A percentile compares a stretch with the other conserved stretches of the same genome.
Evolutionary conservation across 257 asterid species (phyloP).

Genomic region (Solanum virginianum): DNA sequence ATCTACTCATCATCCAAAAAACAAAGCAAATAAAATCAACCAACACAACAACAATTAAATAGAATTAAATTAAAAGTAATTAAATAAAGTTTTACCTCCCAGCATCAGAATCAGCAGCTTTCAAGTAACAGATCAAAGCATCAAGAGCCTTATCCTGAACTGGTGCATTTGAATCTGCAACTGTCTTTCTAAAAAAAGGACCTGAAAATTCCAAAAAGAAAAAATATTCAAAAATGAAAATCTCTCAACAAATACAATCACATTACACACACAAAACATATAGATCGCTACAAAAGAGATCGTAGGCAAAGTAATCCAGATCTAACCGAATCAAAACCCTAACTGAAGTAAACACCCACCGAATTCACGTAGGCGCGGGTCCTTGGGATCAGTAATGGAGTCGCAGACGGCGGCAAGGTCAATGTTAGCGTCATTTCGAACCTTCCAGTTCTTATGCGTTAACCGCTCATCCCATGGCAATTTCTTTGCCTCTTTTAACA

Average conservation of each 20-base stretch:
- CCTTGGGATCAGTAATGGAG: conserved; percentile 92
- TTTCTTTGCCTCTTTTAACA: conserved; percentile 98
- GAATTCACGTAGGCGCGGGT: conserved; percentile 83
- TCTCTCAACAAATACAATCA: conserved; percentile 16
- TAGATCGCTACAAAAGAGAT: conserved; percentile 20
- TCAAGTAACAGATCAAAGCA: conserved; percentile 84
- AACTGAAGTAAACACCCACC: conserved; percentile 31
- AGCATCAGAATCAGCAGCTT: conserved; percentile 92
- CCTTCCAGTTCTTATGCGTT: conserved; percentile 97
- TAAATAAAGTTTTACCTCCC: conserved; percentile 48
- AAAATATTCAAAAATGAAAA: conserved; percentile 14
- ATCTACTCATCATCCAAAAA: conserved; percentile 25
- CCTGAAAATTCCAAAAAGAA: conserved; percentile 25
- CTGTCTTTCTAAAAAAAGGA: conserved; percentile 65
- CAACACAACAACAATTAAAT: background rate
- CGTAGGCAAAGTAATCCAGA: conserved; percentile 30
- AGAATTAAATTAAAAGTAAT: background rate
- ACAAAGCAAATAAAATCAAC: background rate
- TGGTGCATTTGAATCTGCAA: conserved; percentile 92
- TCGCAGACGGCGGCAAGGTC: conserved; percentile 92
- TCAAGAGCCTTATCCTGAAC: conserved; percentile 99
- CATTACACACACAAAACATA: conserved; percentile 14
- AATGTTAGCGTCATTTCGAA: conserved; percentile 90
- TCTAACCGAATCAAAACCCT: conserved; percentile 22
- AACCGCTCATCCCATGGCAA: conserved; percentile 95